Evolutionary conservation across 164 flowering plant genomes (phyloP).

Genomic region (Annona cherimola): DNA sequence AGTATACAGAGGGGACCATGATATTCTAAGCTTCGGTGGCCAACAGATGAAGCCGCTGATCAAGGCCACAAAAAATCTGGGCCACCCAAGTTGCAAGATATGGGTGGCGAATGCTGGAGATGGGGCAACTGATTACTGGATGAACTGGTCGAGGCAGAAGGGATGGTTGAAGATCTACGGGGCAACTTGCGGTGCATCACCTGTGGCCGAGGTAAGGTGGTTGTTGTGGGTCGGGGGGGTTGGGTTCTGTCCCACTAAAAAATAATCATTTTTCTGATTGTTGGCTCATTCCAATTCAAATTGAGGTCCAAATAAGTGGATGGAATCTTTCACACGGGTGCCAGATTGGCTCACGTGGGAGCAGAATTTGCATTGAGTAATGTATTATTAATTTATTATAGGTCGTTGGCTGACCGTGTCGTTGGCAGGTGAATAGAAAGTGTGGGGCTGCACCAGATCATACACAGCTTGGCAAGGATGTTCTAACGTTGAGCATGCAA

Average conservation of each 20-base stretch:
- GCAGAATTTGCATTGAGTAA: background rate
- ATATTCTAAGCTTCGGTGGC: background rate
- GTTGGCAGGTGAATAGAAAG: conserved; percentile 18
- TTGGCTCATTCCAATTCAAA: background rate
- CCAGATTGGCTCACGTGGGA: background rate
- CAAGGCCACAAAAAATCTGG: conserved; percentile 12
- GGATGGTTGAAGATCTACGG: conserved; percentile 18
- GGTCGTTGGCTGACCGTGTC: background rate
- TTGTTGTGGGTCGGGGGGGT: background rate
- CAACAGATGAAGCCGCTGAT: conserved; percentile 14
- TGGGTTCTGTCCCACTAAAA: background rate
- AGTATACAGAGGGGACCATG: conserved; percentile 18
- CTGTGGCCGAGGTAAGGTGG: conserved; percentile 19
- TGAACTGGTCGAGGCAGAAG: conserved; percentile 10
- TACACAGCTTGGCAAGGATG: conserved; percentile 16
- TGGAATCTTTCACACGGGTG: background rate
- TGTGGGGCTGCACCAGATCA: background rate
- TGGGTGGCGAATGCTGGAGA: conserved; percentile 6
- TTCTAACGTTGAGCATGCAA: conserved; percentile 12
- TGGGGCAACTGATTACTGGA: conserved; percentile 8
- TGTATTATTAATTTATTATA: too few species aligned
- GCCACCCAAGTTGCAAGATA: conserved; percentile 15
- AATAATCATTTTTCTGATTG: background rate
- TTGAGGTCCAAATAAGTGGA: conserved; percentile 11
- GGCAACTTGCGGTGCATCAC: background rate